phyloP scores from a whole-genome alignment of 495 filamentous ascomycete species.

The Viridothelium virens region DNA sequence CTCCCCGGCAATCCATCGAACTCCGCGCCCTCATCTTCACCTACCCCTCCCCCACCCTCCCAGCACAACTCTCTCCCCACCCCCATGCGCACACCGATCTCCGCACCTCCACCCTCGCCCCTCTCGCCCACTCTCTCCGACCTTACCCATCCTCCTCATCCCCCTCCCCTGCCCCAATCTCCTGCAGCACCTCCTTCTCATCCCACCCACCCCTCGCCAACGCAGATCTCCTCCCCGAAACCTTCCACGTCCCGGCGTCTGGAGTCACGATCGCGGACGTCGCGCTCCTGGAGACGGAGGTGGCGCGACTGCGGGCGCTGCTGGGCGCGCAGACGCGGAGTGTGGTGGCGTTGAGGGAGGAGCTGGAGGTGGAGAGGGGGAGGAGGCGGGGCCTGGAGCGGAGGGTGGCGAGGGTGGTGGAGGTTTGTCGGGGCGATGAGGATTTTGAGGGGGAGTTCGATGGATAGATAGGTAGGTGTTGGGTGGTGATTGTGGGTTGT shows the following conservation, averaged over 20 bases:
- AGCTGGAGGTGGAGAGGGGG: background rate
- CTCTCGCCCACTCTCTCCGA: background rate
- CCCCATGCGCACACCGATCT: background rate
- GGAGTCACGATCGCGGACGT: background rate
- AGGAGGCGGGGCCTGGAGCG: background rate
- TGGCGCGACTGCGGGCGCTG: constrained; percentile 5
- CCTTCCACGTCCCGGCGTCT: background rate
- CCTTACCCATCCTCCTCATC: background rate
- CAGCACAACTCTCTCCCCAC: background rate
- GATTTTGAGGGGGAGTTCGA: background rate
- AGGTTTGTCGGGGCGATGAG: background rate
- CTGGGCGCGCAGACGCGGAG: background rate
- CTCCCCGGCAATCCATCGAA: constrained; percentile 19
- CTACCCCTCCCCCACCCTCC: constrained; percentile 5
- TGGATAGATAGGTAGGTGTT: background rate
- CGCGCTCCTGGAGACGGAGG: constrained; percentile 1
- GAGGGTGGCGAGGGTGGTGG: background rate
- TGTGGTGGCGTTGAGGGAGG: background rate
- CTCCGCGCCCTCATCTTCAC: constrained; percentile 21
- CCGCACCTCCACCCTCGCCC: background rate
- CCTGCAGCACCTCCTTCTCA: background rate
- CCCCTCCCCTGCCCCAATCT: background rate
- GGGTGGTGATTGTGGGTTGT: background rate
- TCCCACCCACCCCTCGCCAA: background rate
- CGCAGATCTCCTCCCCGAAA: constrained; percentile 3